phyloP scores from a whole-genome alignment of 2,329 filamentous ascomycete species.

The Xylaria hypoxylon region DNA sequence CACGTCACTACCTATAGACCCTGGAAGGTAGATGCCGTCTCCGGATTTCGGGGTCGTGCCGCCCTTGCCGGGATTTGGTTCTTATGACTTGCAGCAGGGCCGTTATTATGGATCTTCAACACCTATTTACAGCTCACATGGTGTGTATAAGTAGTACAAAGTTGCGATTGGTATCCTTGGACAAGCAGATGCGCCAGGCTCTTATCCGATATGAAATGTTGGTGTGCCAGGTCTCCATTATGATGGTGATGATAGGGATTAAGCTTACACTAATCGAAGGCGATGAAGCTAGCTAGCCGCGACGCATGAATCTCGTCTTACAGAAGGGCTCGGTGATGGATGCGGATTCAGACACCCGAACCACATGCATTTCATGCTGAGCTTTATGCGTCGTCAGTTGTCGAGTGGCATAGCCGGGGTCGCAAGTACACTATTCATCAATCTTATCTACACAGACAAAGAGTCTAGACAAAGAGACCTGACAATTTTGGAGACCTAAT shows the following conservation, averaged over 20 bases:
- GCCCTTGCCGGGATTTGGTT: slow-evolving; percentile 26
- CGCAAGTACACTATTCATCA: slow-evolving; percentile 4
- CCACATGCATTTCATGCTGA: neutral
- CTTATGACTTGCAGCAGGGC: slow-evolving; percentile 33
- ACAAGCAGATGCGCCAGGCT: neutral
- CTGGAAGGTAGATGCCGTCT: neutral
- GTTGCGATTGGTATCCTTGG: neutral
- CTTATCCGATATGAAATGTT: neutral
- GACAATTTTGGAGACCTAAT: neutral
- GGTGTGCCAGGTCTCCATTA: too few relatives aligned
- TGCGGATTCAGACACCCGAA: slow-evolving; percentile 6
- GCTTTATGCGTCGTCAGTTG: neutral
- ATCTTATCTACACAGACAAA: neutral
- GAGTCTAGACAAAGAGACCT: neutral
- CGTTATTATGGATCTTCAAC: slow-evolving; percentile 17
- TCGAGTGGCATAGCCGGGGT: neutral
- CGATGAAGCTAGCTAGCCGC: slow-evolving; percentile 5
- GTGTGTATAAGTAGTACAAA: neutral
- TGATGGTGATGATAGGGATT: slow-evolving; percentile 6
- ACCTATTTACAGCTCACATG: slow-evolving; percentile 25
- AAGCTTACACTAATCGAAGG: neutral
- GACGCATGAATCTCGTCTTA: slow-evolving; percentile 11
- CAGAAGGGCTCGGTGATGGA: slow-evolving; percentile 8
- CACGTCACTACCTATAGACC: slow-evolving; percentile 23
- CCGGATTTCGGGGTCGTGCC: slow-evolving; percentile 17